These are phyloP conservation scores for Irpex sp. DNA, from an alignment of 1,284 basidiomycete species.

Conservation along the genomic window DNA sequence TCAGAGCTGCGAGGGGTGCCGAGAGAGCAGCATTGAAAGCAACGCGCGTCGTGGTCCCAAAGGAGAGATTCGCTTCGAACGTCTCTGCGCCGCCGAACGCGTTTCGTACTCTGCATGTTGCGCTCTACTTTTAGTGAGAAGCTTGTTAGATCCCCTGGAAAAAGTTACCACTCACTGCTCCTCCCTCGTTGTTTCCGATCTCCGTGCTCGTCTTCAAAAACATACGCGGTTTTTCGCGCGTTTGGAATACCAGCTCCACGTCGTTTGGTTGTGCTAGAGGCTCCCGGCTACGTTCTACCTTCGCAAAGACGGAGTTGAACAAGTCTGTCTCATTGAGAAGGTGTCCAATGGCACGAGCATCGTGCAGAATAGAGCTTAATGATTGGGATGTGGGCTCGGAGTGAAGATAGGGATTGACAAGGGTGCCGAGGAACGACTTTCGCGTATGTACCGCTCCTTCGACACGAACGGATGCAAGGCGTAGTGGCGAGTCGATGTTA, in stretches of 20 bases:
- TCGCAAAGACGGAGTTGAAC: slow-evolving; percentile 78
- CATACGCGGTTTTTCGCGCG: slow-evolving; percentile 83
- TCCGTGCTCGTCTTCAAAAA: slow-evolving; percentile 92
- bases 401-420: slow-evolving; percentile 77
- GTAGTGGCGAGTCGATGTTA: slow-evolving; percentile 68
- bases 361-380: slow-evolving; percentile 74
- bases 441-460: slow-evolving; percentile 83
- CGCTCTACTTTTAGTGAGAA: slow-evolving; percentile 54
- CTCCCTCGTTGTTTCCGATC: slow-evolving; percentile 94
- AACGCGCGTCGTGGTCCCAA: slow-evolving; percentile 90
- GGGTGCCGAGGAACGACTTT: slow-evolving; percentile 80
- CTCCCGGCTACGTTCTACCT: slow-evolving; percentile 73
- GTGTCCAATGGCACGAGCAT: slow-evolving; percentile 73
- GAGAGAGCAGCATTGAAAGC: slow-evolving; percentile 80
- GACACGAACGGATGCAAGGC: slow-evolving; percentile 83
- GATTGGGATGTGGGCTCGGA: slow-evolving; percentile 42
- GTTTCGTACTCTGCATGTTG: slow-evolving; percentile 87
- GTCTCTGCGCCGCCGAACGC: slow-evolving; percentile 93
- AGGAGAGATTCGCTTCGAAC: slow-evolving; percentile 85
- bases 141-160: neutral
- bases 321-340: slow-evolving; percentile 79
- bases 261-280: slow-evolving; percentile 70
- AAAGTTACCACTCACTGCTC: slow-evolving; percentile 66
- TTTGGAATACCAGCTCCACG: slow-evolving; percentile 88
- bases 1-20: slow-evolving; percentile 52